phyloP scores from a whole-genome alignment of 2,329 filamentous ascomycete species.

The Aureobasidium sp. region DNA sequence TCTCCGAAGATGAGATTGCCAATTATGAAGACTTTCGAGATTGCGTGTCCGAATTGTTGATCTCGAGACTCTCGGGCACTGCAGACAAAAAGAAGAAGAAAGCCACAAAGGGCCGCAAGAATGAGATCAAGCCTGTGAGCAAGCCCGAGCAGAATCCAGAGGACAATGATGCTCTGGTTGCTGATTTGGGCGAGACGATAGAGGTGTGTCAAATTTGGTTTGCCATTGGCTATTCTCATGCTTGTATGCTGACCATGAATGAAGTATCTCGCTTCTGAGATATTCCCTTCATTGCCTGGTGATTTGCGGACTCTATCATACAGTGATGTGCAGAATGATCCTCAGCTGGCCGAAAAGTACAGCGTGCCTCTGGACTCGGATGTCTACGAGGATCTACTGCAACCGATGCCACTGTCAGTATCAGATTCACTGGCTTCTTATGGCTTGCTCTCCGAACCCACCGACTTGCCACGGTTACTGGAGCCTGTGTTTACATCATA shows the following conservation, averaged over 20 bases:
- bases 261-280: conserved; percentile 62
- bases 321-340: conserved; percentile 45
- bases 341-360: conserved; percentile 49
- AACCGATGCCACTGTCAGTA: conserved; percentile 52
- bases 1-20: conserved; percentile 32
- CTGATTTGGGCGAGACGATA: conserved; percentile 72
- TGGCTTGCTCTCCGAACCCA: conserved; percentile 47
- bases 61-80: conserved; percentile 52
- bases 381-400: conserved; percentile 40
- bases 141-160: conserved; percentile 17
- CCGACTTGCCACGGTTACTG: conserved; percentile 50
- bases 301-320: conserved; percentile 58
- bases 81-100: conserved; percentile 42
- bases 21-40: conserved; percentile 69
- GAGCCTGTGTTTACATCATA: conserved; percentile 58
- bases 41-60: conserved; percentile 61
- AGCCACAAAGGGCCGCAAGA: conserved; percentile 35
- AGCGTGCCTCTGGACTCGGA: conserved; percentile 42
- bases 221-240: not conserved
- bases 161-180: conserved; percentile 39
- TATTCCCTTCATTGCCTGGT: conserved; percentile 58
- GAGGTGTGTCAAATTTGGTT: conserved; percentile 41
- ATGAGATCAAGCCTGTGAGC: conserved; percentile 32
- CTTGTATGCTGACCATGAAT: not conserved
- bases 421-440: conserved; percentile 64